These are phyloP conservation scores for Pseudogymnoascus sp. DNA, from an alignment of 2,329 filamentous ascomycete species.

Conservation along the genomic window DNA sequence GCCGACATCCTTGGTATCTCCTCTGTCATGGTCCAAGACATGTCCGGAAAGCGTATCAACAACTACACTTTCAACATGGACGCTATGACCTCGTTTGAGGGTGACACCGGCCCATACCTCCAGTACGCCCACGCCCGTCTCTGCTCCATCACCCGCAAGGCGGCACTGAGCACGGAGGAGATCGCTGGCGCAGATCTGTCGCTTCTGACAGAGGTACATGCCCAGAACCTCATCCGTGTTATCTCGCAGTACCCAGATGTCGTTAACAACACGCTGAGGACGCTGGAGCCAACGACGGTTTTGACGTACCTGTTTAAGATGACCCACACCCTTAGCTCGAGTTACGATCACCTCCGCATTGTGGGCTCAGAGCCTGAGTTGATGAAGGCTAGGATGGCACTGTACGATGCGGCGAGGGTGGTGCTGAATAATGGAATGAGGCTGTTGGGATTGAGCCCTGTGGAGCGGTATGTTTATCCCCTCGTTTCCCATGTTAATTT, in stretches of 20 bases:
- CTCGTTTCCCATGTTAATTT: not conserved
- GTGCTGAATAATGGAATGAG: slow-evolving; percentile 79
- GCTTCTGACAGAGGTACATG: slow-evolving; percentile 64
- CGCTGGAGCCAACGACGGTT: slow-evolving; percentile 64
- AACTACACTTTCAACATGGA: slow-evolving; percentile 71
- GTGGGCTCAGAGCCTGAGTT: slow-evolving; percentile 69
- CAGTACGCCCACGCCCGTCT: slow-evolving; percentile 76
- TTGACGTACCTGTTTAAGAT: slow-evolving; percentile 74
- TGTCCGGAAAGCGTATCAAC: slow-evolving; percentile 79
- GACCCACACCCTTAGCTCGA: slow-evolving; percentile 70
- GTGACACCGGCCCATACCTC: slow-evolving; percentile 76
- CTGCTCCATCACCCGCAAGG: slow-evolving; percentile 52
- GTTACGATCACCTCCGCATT: slow-evolving; percentile 74
- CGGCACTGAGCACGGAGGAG: slow-evolving; percentile 45
- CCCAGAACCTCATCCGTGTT: slow-evolving; percentile 62
- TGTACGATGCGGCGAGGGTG: slow-evolving; percentile 68
- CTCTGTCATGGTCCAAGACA: slow-evolving; percentile 96
- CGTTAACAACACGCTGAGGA: slow-evolving; percentile 75
- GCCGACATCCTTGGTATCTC: slow-evolving; percentile 89
- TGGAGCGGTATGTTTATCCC: slow-evolving; percentile 44
- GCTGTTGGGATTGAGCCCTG: slow-evolving; percentile 67
- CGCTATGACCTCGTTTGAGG: slow-evolving; percentile 75
- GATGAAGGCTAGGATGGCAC: slow-evolving; percentile 62
- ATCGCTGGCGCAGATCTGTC: slow-evolving; percentile 56
- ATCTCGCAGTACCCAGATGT: slow-evolving; percentile 83